Evolutionary conservation across 1,139 yeast species (phyloP), one percentile per base, ranked within the genome.

Genomic region (Zygoascus sp.): DNA sequence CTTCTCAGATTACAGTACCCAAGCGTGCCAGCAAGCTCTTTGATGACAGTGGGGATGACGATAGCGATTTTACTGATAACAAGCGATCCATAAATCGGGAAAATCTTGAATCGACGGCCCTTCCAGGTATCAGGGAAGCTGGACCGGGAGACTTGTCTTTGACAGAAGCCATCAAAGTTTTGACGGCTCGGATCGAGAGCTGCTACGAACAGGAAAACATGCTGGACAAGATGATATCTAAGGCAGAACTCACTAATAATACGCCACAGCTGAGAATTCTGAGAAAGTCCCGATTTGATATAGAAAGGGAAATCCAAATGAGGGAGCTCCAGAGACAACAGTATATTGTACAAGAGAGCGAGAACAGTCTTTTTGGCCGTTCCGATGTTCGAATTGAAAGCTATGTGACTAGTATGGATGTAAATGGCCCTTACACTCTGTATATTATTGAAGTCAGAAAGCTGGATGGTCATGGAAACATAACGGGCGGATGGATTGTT

Each of bases 161-260:
- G 16, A 74, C 83, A 0, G 87, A 83, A 55, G 86, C 83, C 46
- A 84, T 88, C 34, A 68, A 71, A 2, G 73, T 69, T 16, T 62
- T 86, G 13, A 68, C 75, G 5, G 65, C 69, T 4, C 87, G 82
- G 19, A 79, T 88, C n/a, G 79, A 76, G 21, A 75, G 74, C 48
- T 67, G 86, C 28, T 72, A 74, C 39, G 78, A 79, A 49, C 96
- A 89, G 60, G 69, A 78, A 38, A 68, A 73, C 5, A 77, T 89
- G 25, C 65, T 89, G 34, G 77, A 76, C 15, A 84, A 92, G 4
- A 69, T 90, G 44, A 64, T 86, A 23, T 72, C 74, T 40, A 89
- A 89, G 59, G 96, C 97, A 0, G 95, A 87, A 57, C 68, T 89
- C 30, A 86, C 94, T 0, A 84, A 86, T 61, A 85, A 86, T 59